Base-by-base conservation (phyloP, 331 rosid species). In the Erythrophleum ivorense region DNA sequence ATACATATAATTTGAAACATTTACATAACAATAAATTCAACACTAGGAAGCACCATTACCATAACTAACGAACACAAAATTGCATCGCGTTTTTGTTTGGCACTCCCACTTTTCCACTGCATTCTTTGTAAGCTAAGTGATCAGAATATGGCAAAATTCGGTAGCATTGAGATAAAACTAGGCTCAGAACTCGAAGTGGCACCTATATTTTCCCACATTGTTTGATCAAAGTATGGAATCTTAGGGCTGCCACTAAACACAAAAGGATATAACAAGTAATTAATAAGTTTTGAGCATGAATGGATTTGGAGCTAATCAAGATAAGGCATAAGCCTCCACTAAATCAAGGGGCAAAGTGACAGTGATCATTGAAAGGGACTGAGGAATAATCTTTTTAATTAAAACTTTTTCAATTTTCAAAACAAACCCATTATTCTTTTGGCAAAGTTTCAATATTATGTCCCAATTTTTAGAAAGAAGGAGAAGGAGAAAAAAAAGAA, bases 251-350 rank as follows among this genome's bases (percentile, higher is more conserved):
- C 16, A 59, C 66, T 59, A 3, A 24, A 59, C 66, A 10, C 15
- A 6, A 2, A 24, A 59, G 34, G 13, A 21, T 54, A 18, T n/a
- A 18, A 24, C 9, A 54, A 6, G 3, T 18, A 54, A 10, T 24
- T 3, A 15, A 6, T n/a, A 3, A 16, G 7, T 9, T 21, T 59
- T 59, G 38, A 59, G 16, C 38, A 10, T 62, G 18, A 31, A 10
- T 16, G 38, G 66, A 59, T 24, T 10, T 1, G 16, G 8, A 11
- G 16, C 34, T 38, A 6, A 29, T 29, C 67, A 60, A 31, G 68
- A 62, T 33, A 33, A 62, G 43, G 68, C 43, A 33, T 62, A 62
- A 29, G 68, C 43, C n/a, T 13, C 68, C 68, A 62, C 43, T 62
- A 19, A 31, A 14, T 13, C 34, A 31, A 62, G 4, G 6, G 68